A percentile compares a stretch with the other conserved stretches of the same genome.
phyloP scores from a whole-genome alignment of 2,329 filamentous ascomycete species.

The Calycina herbarum region DNA sequence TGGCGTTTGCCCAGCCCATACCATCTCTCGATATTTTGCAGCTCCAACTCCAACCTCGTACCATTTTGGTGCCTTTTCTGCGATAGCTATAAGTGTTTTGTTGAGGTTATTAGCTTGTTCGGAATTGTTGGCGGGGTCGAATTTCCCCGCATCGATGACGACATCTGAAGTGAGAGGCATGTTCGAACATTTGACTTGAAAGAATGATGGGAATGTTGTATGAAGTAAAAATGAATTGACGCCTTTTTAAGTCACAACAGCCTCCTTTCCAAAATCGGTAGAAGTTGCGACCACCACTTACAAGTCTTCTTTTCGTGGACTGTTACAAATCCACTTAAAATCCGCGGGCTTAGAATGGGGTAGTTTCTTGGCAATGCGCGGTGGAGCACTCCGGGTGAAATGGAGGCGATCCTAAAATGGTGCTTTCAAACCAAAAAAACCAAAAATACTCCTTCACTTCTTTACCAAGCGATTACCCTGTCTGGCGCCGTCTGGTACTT shows the following conservation, averaged over 20 bases:
- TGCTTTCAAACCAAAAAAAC: not conserved
- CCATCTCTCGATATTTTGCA: conserved; percentile 53
- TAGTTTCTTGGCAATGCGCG: not conserved
- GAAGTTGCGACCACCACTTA: not conserved
- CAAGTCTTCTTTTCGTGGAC: not conserved
- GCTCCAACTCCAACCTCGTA: conserved; percentile 57
- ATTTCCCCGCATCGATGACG: conserved; percentile 43
- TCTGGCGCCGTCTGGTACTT: conserved; percentile 18
- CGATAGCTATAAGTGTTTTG: conserved; percentile 32
- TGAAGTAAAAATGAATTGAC: not conserved
- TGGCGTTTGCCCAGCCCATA: conserved; percentile 52
- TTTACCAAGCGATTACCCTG: conserved; percentile 26
- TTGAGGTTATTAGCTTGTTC: conserved; percentile 47
- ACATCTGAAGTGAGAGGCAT: conserved; percentile 44
- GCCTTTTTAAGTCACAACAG: not conserved
- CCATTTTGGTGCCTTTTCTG: conserved; percentile 47
- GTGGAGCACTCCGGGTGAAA: not conserved
- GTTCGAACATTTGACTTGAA: conserved; percentile 11
- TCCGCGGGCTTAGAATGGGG: not conserved
- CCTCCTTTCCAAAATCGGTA: not conserved
- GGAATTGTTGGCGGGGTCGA: conserved; percentile 42
- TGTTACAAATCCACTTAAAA: not conserved
- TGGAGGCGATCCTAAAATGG: not conserved
- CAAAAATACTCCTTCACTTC: conserved; percentile 14
- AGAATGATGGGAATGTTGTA: not conserved